Conservation (phyloP, 2,329 filamentous ascomycete species). For the Apiospora rasikravindrae region DNA sequence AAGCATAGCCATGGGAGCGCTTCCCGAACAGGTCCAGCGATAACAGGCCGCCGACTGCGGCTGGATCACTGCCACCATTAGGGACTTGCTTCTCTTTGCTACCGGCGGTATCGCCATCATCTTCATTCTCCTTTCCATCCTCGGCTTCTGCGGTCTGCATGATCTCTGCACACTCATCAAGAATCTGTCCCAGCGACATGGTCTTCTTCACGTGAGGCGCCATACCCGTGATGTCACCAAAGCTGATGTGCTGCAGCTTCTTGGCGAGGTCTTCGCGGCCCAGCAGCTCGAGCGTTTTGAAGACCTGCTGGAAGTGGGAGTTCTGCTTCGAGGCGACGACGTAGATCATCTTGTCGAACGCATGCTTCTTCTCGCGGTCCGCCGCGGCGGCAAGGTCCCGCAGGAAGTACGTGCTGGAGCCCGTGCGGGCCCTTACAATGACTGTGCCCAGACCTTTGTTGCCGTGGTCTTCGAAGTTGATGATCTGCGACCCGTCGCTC, state of each 20-base stretch:
- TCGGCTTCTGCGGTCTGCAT: not conserved
- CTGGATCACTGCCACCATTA: not conserved
- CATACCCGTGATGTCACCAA: slow-evolving; percentile 54
- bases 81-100: not conserved
- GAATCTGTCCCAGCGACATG: slow-evolving; percentile 22
- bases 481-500: slow-evolving; percentile 66
- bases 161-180: slow-evolving; percentile 11
- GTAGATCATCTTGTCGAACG: slow-evolving; percentile 47
- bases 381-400: slow-evolving; percentile 71
- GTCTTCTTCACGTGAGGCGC: slow-evolving; percentile 56
- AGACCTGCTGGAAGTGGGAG: slow-evolving; percentile 40
- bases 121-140: not conserved
- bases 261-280: slow-evolving; percentile 38
- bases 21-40: slow-evolving; percentile 55
- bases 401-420: slow-evolving; percentile 71
- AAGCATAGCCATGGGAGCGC: slow-evolving; percentile 54
- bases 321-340: slow-evolving; percentile 45
- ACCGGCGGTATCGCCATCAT: not conserved
- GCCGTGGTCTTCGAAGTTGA: slow-evolving; percentile 72
- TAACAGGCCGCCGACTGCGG: slow-evolving; percentile 25
- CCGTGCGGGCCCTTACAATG: slow-evolving; percentile 66
- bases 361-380: slow-evolving; percentile 61
- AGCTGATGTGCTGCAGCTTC: slow-evolving; percentile 46
- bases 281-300: slow-evolving; percentile 44
- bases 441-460: slow-evolving; percentile 72